Conservation (phyloP, 2,329 filamentous ascomycete species). For the Arthroderma uncinatum region DNA sequence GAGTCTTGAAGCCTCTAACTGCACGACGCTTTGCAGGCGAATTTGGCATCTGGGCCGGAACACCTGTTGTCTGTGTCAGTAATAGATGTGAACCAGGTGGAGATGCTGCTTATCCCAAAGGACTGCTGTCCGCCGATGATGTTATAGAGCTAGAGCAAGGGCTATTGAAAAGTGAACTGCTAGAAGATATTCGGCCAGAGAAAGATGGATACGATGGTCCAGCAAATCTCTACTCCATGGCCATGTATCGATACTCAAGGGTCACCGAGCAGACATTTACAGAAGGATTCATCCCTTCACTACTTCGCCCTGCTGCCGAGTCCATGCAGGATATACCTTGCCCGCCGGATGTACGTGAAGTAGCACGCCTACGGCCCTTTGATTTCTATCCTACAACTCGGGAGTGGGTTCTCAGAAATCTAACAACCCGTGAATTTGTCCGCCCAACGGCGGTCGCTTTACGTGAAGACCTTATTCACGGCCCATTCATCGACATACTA, state of each 20-base stretch:
- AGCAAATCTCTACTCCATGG: background rate
- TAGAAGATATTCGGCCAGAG: background rate
- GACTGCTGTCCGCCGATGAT: slow-evolving; percentile 15
- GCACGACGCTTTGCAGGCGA: slow-evolving; percentile 16
- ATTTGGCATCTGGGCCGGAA: slow-evolving; percentile 22
- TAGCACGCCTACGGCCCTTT: background rate
- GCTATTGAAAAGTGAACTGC: slow-evolving; percentile 9
- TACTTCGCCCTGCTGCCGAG: too few species aligned
- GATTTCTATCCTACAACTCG: slow-evolving; percentile 7
- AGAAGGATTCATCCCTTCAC: too few species aligned
- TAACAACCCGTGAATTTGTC: slow-evolving; percentile 11
- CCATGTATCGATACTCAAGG: background rate
- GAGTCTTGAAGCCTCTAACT: slow-evolving; percentile 10
- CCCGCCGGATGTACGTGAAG: background rate
- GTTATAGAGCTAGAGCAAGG: slow-evolving; percentile 15
- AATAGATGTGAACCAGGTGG: slow-evolving; percentile 12
- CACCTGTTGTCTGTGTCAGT: slow-evolving; percentile 22
- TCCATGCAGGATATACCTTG: too few species aligned
- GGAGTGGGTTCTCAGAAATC: slow-evolving; percentile 9
- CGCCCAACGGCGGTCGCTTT: slow-evolving; percentile 9
- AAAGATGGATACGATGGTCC: background rate
- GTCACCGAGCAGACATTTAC: background rate
- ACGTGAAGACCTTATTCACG: slow-evolving; percentile 6
- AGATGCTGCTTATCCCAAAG: slow-evolving; percentile 13
- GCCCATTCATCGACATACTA: slow-evolving; percentile 9